These are phyloP conservation scores for Knufia fluminis DNA, from an alignment of 2,329 filamentous ascomycete species.

Conservation along the genomic window DNA sequence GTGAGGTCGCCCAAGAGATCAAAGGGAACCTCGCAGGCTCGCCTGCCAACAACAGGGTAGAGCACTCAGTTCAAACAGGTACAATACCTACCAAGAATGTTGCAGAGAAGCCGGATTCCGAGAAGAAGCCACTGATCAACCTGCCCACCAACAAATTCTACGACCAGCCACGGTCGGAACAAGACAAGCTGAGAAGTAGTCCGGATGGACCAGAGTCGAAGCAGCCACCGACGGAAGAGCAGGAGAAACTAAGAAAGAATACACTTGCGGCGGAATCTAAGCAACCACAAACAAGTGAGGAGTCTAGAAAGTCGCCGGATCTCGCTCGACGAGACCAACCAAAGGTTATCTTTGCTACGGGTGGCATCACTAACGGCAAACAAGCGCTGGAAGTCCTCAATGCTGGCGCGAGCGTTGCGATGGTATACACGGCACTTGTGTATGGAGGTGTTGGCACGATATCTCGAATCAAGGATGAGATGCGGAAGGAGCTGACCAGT, in stretches of 20 bases:
- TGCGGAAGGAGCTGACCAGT: slow-evolving; percentile 30
- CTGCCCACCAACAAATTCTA: slow-evolving; percentile 13
- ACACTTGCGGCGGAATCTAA: background rate
- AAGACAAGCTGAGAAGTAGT: slow-evolving; percentile 6
- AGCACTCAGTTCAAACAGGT: slow-evolving; percentile 13
- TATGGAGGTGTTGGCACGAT: slow-evolving; percentile 56
- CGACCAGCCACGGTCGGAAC: slow-evolving; percentile 12
- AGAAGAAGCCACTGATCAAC: slow-evolving; percentile 15
- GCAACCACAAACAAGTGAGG: too few relatives aligned
- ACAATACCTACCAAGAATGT: slow-evolving; percentile 10
- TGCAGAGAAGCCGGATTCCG: slow-evolving; percentile 10
- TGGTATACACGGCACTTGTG: slow-evolving; percentile 75
- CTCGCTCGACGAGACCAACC: slow-evolving; percentile 18
- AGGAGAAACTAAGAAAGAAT: background rate
- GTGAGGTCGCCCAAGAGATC: slow-evolving; percentile 14
- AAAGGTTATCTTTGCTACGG: slow-evolving; percentile 88
- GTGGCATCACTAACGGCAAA: slow-evolving; percentile 80
- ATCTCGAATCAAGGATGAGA: slow-evolving; percentile 41
- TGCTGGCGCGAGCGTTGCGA: slow-evolving; percentile 80
- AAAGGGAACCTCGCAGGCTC: slow-evolving; percentile 9
- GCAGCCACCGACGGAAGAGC: background rate
- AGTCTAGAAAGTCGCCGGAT: slow-evolving; percentile 5
- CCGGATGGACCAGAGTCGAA: slow-evolving; percentile 3
- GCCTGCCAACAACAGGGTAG: background rate
- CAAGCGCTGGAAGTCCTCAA: slow-evolving; percentile 75